These are phyloP conservation scores for Phaffia australis DNA, from an alignment of 768 basidiomycete species.

Conservation along the genomic window DNA sequence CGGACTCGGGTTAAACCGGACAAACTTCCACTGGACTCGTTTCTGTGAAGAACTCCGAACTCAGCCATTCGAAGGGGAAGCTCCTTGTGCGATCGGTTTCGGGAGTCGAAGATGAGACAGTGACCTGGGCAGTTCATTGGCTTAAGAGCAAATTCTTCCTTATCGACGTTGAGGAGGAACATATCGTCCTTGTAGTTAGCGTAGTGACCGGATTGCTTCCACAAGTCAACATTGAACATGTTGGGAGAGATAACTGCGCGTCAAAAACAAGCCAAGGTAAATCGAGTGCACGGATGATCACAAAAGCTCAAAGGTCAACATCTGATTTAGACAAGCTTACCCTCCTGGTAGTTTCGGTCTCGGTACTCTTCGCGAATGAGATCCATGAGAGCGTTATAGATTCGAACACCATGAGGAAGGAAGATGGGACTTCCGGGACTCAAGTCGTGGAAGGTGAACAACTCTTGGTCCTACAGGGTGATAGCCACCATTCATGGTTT, in stretches of 20 bases:
- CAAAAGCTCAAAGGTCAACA: slow-evolving; percentile 1
- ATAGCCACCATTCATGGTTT: not conserved
- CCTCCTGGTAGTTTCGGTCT: slow-evolving; percentile 92
- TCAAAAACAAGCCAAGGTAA: not conserved
- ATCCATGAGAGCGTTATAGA: slow-evolving; percentile 87
- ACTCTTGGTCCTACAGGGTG: slow-evolving; percentile 66
- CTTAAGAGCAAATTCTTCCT: slow-evolving; percentile 90
- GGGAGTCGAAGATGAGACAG: slow-evolving; percentile 86
- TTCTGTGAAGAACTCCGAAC: slow-evolving; percentile 92
- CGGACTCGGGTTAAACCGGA: slow-evolving; percentile 87
- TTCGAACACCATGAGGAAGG: slow-evolving; percentile 89
- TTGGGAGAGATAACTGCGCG: slow-evolving; percentile 84
- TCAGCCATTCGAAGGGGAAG: slow-evolving; percentile 96
- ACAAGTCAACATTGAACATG: slow-evolving; percentile 90
- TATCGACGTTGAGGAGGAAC: slow-evolving; percentile 89
- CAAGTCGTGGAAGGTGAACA: slow-evolving; percentile 96
- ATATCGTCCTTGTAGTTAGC: slow-evolving; percentile 96
- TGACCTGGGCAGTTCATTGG: slow-evolving; percentile 99
- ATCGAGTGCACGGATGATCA: not conserved
- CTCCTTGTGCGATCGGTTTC: slow-evolving; percentile 88
- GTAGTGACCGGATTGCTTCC: slow-evolving; percentile 98
- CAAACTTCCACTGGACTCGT: slow-evolving; percentile 88
- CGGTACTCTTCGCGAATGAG: slow-evolving; percentile 91
- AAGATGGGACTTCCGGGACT: slow-evolving; percentile 95
- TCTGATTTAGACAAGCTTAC: slow-evolving; percentile 38